Conservation (phyloP, 345 rosid genomes). For the Rubroshorea leprosula region DNA sequence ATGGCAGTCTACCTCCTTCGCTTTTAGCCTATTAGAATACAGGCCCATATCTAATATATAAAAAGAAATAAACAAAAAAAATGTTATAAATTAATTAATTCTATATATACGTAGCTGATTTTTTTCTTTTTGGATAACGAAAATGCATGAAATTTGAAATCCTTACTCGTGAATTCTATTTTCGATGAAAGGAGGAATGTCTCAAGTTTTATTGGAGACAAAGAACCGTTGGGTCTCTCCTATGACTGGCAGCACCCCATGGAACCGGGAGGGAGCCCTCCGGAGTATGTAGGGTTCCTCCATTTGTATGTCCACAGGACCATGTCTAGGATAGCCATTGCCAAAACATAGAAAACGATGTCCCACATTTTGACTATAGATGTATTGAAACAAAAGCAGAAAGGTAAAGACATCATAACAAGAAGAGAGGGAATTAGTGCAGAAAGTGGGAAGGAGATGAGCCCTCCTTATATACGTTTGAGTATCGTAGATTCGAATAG, state of each 20-base stretch:
- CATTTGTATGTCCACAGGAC: slow-evolving; percentile 17
- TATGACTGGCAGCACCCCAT: slow-evolving; percentile 27
- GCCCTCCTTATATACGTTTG: no score
- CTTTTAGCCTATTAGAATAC: no score
- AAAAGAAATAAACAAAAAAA: no score
- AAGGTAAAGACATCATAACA: no score
- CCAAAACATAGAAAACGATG: background rate
- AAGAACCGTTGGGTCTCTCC: slow-evolving; percentile 30
- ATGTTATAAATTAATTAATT: no score
- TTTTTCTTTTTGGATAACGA: no score
- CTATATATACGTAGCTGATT: no score
- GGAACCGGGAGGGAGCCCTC: slow-evolving; percentile 32
- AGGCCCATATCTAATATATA: no score
- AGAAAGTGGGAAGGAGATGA: no score
- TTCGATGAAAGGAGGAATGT: slow-evolving; percentile 25
- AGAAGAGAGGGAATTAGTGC: background rate
- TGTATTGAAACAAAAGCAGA: background rate
- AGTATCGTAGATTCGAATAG: no score
- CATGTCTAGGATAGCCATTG: slow-evolving; percentile 7
- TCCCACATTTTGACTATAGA: background rate
- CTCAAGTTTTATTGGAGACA: slow-evolving; percentile 22
- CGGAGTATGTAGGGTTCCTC: slow-evolving; percentile 25
- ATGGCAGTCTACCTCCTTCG: no score
- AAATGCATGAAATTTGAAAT: background rate
- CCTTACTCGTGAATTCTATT: slow-evolving; percentile 19